These are phyloP conservation scores for Umbelopsis vinacea DNA, from an alignment of 192 early-diverging fungal genomes.

Conservation along the genomic window DNA sequence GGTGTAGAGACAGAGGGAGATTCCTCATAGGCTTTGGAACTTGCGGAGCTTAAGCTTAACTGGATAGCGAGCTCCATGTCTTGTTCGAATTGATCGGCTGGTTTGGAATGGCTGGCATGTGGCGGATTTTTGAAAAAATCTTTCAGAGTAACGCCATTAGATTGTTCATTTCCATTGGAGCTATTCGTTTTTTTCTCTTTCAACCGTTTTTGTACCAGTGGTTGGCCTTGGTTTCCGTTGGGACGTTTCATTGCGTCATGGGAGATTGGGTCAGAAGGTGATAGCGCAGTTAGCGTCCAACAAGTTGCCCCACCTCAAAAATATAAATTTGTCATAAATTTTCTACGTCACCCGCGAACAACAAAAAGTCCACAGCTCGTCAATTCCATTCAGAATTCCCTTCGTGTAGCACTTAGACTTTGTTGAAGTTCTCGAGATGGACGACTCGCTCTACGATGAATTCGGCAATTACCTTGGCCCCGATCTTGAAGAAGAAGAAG, in stretches of 20 bases:
- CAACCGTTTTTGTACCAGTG: background rate
- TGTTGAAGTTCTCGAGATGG: slow-evolving; percentile 51
- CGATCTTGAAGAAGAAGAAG: slow-evolving; percentile 79
- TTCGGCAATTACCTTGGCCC: slow-evolving; percentile 99
- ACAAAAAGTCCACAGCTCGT: background rate
- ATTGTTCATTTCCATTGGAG: background rate
- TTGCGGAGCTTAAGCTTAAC: background rate
- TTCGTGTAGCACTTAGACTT: background rate
- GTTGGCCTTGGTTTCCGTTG: background rate
- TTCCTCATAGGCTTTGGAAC: background rate
- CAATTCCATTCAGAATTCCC: background rate
- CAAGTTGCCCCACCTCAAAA: background rate
- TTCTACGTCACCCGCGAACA: slow-evolving; percentile 3
- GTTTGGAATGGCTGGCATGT: background rate
- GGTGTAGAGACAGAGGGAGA: background rate
- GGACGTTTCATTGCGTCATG: slow-evolving; percentile 15
- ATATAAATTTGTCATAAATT: background rate
- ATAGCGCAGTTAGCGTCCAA: background rate
- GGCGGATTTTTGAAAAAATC: slow-evolving; percentile 16
- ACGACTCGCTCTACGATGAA: slow-evolving; percentile 84
- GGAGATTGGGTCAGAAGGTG: background rate
- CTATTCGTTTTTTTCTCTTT: slow-evolving; percentile 8
- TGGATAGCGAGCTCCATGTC: slow-evolving; percentile 14
- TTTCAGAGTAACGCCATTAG: background rate
- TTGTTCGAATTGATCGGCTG: slow-evolving; percentile 1